Evolutionary conservation across 768 basidiomycete genomes (phyloP), one percentile per base, ranked within the genome.

Genomic region (Mycena alexandri): DNA sequence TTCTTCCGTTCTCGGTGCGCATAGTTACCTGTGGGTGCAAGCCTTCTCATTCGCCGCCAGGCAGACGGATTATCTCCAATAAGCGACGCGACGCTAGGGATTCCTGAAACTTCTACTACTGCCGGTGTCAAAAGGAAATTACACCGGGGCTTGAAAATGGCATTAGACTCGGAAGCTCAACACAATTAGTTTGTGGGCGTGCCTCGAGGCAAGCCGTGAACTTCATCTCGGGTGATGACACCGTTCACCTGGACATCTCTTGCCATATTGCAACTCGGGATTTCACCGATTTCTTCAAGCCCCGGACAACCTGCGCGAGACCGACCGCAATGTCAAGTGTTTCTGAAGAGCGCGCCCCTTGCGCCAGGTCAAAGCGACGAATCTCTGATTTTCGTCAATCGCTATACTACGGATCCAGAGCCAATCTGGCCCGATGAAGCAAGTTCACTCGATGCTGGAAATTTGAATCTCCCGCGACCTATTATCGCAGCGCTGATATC

Each of bases 181-280:
- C 17, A 24, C n/a, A n/a, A 52, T 29, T 12, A 33, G 25, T 43
- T 65, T 65, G 56, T 65, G 55, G 55, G 55, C 25, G 17, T 34
- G 63, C 54, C 55, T 65, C 56, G 63, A 65, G 63, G 63, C 58
- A 19, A 16, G 17, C n/a, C 48, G 50, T n/a, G 38, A 51, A 33
- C n/a, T n/a, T n/a, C 29, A 25, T 41, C 14, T 34, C 62, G 43
- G 44, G 36, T 63, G 41, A 56, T 7, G 19, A 9, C 38, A 25
- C 54, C 53, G 60, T 52, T n/a, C 21, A 2, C 50, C 44, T 24
- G 48, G 41, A 36, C 29, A 17, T 41, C 25, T 43, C 3, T 44
- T 22, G 29, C 50, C 19, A 6, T 17, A 48, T 60, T n/a, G 14
- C 19, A 17, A 36, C 51, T 29, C 17, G 33, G 34, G 52, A 38